Evolutionary conservation across 2,329 filamentous ascomycete genomes (phyloP), one percentile per base, ranked within the genome.

Genomic region (Aphanocladium album): DNA sequence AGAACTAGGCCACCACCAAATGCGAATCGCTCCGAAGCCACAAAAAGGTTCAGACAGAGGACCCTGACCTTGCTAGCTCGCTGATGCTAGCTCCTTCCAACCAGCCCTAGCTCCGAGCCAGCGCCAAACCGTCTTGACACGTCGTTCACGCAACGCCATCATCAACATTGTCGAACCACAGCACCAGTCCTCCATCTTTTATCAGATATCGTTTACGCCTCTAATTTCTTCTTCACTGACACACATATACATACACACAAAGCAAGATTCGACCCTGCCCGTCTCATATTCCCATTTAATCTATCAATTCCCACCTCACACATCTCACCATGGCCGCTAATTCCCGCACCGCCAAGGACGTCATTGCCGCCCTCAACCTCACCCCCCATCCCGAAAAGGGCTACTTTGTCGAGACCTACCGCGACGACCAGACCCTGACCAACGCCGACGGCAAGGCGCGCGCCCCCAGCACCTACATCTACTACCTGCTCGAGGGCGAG

Each of bases 401-500:
- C 19, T 81, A 74, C 66, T 83, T 72, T 64, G 56, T 74, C 56
- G 73, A 83, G 64, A 81, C 76, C 0, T 82, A 79, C 63, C 72
- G 73, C 46, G 80, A 83, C 67, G 53, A 62, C 1, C 19, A 41
- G n/a, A 3, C 66, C 3, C 67, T 64, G 0, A 14, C 62, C 58
- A 76, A 79, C 1, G 78, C 78, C 58, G 77, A 78, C 1, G 81
- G 80, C 1, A 74, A 73, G 23, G 37, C 47, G n/a, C 79, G 79
- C 60, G 77, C 79, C 1, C 61, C 71, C 60, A 80, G 77, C 69
- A 82, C 80, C 1, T 74, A 73, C 53, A 83, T 82, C 65, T 83
- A 83, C 71, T 83, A 83, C 64, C 74, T 83, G 0, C 76, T 83
- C 5, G 76, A 82, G 58, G 76, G 77, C 37, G 63, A 69, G 8